Evolutionary conservation across 805 yeast genomes (phyloP), one percentile per base, ranked within the genome.

Genomic region (Starmerella gropengiesseri): DNA sequence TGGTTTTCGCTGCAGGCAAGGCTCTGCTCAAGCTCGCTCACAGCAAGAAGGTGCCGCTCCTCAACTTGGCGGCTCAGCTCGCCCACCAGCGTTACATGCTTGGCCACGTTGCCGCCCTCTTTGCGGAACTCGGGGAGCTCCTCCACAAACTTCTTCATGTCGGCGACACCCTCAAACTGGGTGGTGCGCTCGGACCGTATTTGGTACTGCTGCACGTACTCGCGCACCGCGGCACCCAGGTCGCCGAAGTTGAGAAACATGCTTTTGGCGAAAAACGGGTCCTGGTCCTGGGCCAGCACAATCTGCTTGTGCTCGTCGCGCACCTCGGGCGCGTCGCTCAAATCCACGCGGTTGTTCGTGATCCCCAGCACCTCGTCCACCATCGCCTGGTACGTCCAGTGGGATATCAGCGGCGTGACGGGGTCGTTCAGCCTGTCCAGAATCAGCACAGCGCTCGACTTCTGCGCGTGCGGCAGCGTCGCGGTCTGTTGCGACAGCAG

Each of bases 371-470:
- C 70, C 59, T 93, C 97, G 59, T 89, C 94, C 14, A 91, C 84
- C 97, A 91, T 89, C 2, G 95, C 82, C 58, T 89, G 97, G 62
- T 85, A 91, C 1, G 98, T 87, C 99, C 99, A 91, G 2, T 97
- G 98, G 30, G 80, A 75, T 37, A 91, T 64, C 23, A 91, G 68
- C 1, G 99, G 96, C 0, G 99, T 89, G 12, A 89, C 68, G 2
- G 98, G 96, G 61, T 91, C 99, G 55, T 75, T 81, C 45, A 77
- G 74, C 41, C 99, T 69, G 60, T 91, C 97, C 37, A 91, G 56
- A 2, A 91, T 67, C 11, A 91, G 60, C 36, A 93, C 62, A 7
- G 81, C 55, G 33, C 39, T 19, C 25, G 31, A 18, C 36, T 32
- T 27, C 13, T 25, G 34, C 9, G 42, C 29, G 4, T 25, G 18